Evolutionary conservation across 306 rosid genomes (phyloP), one percentile per base, ranked within the genome.

Genomic region (Trifolium pratense): DNA sequence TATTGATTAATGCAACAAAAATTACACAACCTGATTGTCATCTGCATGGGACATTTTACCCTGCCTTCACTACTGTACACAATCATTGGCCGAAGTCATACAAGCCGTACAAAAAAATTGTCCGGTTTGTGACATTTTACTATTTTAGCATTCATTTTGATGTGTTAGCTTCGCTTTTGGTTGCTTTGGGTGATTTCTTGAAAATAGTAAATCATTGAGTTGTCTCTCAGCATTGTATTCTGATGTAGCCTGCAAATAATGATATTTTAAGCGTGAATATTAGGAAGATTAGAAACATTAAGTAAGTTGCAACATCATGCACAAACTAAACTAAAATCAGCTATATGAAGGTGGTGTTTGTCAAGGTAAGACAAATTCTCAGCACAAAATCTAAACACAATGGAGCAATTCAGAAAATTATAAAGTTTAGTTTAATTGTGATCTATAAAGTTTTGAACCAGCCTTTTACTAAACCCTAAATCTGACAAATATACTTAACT

Each of bases 171-270:
- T 88, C 82, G 69, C 40, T 74, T 82, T 88, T 78, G 77, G 92
- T 61, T 82, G 85, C 85, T 81, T 91, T 26, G 87, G 87, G 49
- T 80, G 89, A 52, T 32, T 84, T 82, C 86, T 87, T 34, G 97
- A 89, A 81, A 94, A 91, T 37, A 94, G 75, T 69, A 91, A 52
- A 80, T 91, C 93, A 78, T 89, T 89, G 72, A 94, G 89, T 48
- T 87, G 95, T 74, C 91, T 88, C 87, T 94, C 97, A 0, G 99
- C 99, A 58, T 95, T 71, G 75, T 87, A 91, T 70, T 91, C 96
- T 0, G 99, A 94, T 1, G 84, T 86, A 16, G 92, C 99, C 99
- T 94, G 90, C 78, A 85, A 86, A 80, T 2, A 65, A 56, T 56
- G 34, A 58, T 42, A 59, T 62, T 40, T 58, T 68, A 11, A 21